These are phyloP conservation scores for Hypomyces perniciosus DNA, from an alignment of 2,329 filamentous ascomycete genomes.

Conservation along the genomic window DNA sequence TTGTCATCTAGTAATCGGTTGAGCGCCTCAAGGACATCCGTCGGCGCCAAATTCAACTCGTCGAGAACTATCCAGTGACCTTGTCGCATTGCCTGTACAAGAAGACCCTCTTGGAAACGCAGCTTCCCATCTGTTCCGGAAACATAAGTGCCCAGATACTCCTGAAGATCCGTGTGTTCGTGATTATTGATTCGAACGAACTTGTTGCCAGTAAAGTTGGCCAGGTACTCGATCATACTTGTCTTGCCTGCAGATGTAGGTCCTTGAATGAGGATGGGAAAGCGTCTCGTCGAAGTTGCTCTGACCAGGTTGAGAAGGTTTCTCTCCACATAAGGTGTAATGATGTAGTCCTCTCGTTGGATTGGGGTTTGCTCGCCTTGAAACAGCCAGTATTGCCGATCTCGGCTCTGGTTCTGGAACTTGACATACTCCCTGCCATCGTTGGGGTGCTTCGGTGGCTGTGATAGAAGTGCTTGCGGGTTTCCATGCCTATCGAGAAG, in stretches of 20 bases:
- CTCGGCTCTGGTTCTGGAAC: slow-evolving; percentile 59
- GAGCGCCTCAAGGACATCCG: slow-evolving; percentile 91
- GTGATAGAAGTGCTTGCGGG: slow-evolving; percentile 66
- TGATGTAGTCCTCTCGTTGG: slow-evolving; percentile 85
- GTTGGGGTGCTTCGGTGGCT: slow-evolving; percentile 68
- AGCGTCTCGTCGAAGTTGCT: slow-evolving; percentile 84
- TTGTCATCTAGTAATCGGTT: slow-evolving; percentile 97
- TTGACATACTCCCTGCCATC: slow-evolving; percentile 75
- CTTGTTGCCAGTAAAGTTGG: slow-evolving; percentile 92
- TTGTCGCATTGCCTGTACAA: slow-evolving; percentile 86
- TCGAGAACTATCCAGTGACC: slow-evolving; percentile 98
- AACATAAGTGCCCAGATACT: slow-evolving; percentile 92
- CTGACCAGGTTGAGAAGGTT: slow-evolving; percentile 93
- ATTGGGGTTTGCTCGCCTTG: slow-evolving; percentile 60
- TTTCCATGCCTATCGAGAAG: slow-evolving; percentile 65
- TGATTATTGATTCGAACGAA: slow-evolving; percentile 99
- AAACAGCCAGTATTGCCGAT: slow-evolving; percentile 82
- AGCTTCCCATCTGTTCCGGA: slow-evolving; percentile 80
- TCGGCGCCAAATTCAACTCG: slow-evolving; percentile 93
- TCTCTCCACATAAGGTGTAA: slow-evolving; percentile 88
- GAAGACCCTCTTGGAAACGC: slow-evolving; percentile 84
- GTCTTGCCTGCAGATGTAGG: slow-evolving; percentile 98
- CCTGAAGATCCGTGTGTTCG: slow-evolving; percentile 95
- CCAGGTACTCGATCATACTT: slow-evolving; percentile 98
- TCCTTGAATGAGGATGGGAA: slow-evolving; percentile 91